Conservation (phyloP, 129 eudicot species). For the Oenanthe sinensis region DNA sequence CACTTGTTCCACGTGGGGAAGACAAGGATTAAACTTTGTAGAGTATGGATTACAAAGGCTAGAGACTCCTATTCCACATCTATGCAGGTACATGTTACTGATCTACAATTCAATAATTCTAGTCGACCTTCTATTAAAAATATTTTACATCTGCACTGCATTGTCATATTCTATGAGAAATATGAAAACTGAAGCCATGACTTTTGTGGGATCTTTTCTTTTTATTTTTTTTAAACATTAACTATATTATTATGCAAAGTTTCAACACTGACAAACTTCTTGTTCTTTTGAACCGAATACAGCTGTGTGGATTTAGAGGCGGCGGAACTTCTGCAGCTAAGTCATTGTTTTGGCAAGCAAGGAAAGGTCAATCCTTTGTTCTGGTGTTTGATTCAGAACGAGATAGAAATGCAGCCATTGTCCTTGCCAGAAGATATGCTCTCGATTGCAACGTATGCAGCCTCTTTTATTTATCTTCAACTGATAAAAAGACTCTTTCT, state of each 20-base stretch:
- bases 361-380: slow-evolving; percentile 86
- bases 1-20: slow-evolving; percentile 84
- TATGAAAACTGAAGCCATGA: background rate
- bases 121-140: background rate
- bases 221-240: background rate
- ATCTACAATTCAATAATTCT: background rate
- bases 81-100: slow-evolving; percentile 63
- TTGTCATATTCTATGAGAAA: background rate
- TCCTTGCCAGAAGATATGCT: slow-evolving; percentile 76
- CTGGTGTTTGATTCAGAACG: slow-evolving; percentile 73
- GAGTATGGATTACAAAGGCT: slow-evolving; percentile 95
- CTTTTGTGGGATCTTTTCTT: background rate
- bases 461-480: slow-evolving; percentile 1
- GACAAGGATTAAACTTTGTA: slow-evolving; percentile 73
- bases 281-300: slow-evolving; percentile 4
- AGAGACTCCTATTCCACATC: slow-evolving; percentile 81
- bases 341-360: slow-evolving; percentile 90
- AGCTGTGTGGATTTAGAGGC: slow-evolving; percentile 96
- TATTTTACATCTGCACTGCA: background rate
- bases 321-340: slow-evolving; percentile 89
- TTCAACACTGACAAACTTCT: background rate
- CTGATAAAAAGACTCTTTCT: background rate
- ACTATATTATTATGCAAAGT: background rate
- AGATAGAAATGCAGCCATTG: slow-evolving; percentile 78
- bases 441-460: slow-evolving; percentile 72